Conservation (phyloP, 768 basidiomycete genomes). For the Macrocybe gigantea region DNA sequence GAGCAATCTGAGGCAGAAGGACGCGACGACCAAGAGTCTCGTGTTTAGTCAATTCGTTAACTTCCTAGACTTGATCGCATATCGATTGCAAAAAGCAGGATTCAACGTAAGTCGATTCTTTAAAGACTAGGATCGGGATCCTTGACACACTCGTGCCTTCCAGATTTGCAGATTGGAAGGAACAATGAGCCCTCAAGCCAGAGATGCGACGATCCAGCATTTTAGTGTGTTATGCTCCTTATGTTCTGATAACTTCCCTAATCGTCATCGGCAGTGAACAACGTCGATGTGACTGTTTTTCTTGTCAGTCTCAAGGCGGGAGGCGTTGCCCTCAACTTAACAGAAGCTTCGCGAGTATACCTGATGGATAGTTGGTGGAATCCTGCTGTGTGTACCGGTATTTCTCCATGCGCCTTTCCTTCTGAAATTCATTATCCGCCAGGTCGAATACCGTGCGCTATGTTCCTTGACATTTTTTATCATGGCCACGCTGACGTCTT, state of each 20-base stretch:
- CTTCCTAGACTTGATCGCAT: slow-evolving; percentile 91
- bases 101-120: slow-evolving; percentile 59
- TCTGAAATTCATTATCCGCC: not conserved
- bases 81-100: slow-evolving; percentile 84
- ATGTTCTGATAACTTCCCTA: not conserved
- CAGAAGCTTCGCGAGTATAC: slow-evolving; percentile 89
- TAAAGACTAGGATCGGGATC: not conserved
- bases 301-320: slow-evolving; percentile 95
- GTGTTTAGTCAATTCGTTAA: slow-evolving; percentile 97
- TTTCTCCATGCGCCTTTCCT: not conserved
- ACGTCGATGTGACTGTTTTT: slow-evolving; percentile 94
- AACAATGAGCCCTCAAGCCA: slow-evolving; percentile 93
- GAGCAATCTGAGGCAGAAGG: slow-evolving; percentile 73
- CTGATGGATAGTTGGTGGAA: slow-evolving; percentile 99
- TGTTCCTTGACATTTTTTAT: not conserved
- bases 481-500: not conserved
- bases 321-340: slow-evolving; percentile 86
- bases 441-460: slow-evolving; percentile 76
- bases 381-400: slow-evolving; percentile 61
- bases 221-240: slow-evolving; percentile 58
- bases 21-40: slow-evolving; percentile 91
- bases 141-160: not conserved
- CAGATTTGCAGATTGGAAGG: slow-evolving; percentile 94
- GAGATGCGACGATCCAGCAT: slow-evolving; percentile 91
- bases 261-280: slow-evolving; percentile 57